Evolutionary conservation across 768 basidiomycete genomes (phyloP).

Genomic region (Fomitopsis pulvina): DNA sequence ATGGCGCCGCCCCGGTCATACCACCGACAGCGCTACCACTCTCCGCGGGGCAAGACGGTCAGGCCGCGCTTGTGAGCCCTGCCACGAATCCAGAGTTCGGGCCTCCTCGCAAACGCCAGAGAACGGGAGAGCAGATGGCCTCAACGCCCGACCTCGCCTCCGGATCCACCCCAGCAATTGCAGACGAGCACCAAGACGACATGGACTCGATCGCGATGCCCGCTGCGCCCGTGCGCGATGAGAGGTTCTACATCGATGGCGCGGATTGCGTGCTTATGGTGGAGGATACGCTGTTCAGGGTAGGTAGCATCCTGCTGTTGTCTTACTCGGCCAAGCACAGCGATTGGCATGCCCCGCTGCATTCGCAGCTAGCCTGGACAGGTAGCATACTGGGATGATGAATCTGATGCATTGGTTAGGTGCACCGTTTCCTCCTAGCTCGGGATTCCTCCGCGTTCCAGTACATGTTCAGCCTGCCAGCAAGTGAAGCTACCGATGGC

Average conservation of each 20-base stretch:
- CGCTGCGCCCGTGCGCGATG: slow-evolving; percentile 30
- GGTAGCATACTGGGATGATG: too few species aligned
- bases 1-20: background rate
- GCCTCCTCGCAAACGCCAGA: slow-evolving; percentile 15
- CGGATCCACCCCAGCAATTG: background rate
- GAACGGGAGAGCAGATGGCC: background rate
- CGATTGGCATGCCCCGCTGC: too few species aligned
- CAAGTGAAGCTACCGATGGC: slow-evolving; percentile 10
- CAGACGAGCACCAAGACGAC: slow-evolving; percentile 1
- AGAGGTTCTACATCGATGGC: slow-evolving; percentile 57
- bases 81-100: background rate
- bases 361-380: too few species aligned
- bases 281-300: slow-evolving; percentile 63
- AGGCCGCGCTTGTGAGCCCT: background rate
- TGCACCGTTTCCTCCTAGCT: slow-evolving; percentile 23
- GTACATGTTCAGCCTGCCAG: slow-evolving; percentile 23
- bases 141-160: background rate
- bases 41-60: background rate
- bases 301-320: slow-evolving; percentile 29
- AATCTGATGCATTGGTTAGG: slow-evolving; percentile 13
- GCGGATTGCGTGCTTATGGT: slow-evolving; percentile 65
- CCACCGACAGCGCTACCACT: background rate
- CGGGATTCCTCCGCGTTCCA: slow-evolving; percentile 27
- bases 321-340: too few species aligned
- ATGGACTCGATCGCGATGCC: background rate